These are phyloP conservation scores for Pulveroboletus ravenelii DNA, from an alignment of 768 basidiomycete species.

Conservation along the genomic window DNA sequence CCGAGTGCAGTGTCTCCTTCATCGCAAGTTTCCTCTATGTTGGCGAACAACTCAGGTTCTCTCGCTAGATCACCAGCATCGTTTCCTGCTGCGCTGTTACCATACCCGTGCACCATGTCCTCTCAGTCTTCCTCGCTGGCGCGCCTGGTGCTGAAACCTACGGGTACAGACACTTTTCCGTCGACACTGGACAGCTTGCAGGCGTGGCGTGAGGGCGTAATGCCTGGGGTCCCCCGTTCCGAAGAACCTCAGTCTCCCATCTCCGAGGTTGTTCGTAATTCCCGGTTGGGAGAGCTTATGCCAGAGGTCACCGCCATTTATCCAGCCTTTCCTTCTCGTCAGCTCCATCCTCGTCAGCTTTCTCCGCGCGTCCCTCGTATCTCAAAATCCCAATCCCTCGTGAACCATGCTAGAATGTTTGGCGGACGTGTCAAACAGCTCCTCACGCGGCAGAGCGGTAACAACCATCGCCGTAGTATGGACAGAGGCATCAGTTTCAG, in stretches of 20 bases:
- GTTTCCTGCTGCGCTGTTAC: constrained; percentile 11
- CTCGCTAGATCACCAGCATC: constrained; percentile 14
- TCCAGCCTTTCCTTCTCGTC: constrained; percentile 8
- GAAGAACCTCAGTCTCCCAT: constrained; percentile 14
- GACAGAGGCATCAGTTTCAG: constrained; percentile 17
- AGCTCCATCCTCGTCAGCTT: neutral
- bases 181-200: constrained; percentile 27
- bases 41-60: constrained; percentile 11
- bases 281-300: constrained; percentile 4
- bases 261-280: constrained; percentile 8
- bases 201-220: constrained; percentile 26
- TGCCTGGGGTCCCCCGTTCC: constrained; percentile 13
- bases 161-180: constrained; percentile 30
- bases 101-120: constrained; percentile 12
- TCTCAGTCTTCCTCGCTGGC: constrained; percentile 7
- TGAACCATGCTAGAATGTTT: constrained; percentile 26
- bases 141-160: constrained; percentile 23
- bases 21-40: constrained; percentile 12
- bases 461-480: constrained; percentile 16
- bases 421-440: constrained; percentile 29
- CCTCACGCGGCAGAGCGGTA: constrained; percentile 12
- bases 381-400: constrained; percentile 15
- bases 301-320: constrained; percentile 3
- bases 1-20: constrained; percentile 20
- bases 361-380: neutral